Percentiles rank a stretch among this genome's conserved stretches.
Conservation (phyloP, 768 basidiomycete genomes). For the Amanita inopinata region DNA sequence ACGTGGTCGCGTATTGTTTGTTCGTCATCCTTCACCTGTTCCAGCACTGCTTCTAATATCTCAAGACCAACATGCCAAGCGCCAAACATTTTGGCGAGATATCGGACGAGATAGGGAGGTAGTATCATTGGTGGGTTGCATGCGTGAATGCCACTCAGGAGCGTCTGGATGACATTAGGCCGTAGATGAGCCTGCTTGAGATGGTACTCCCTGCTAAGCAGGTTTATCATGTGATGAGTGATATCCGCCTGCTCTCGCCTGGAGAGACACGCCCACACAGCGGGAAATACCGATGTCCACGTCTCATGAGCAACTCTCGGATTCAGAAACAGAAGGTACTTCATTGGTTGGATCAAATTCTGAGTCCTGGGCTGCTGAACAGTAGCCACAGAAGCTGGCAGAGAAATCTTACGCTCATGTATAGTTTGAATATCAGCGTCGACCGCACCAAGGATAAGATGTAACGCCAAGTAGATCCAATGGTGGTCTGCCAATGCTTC, state of each 20-base stretch:
- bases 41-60: conserved; percentile 73
- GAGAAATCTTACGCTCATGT: conserved; percentile 31
- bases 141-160: conserved; percentile 77
- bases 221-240: conserved; percentile 79
- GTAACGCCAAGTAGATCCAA: conserved; percentile 89
- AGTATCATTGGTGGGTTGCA: conserved; percentile 82
- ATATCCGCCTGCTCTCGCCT: conserved; percentile 83
- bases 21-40: conserved; percentile 74
- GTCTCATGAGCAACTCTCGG: conserved; percentile 65
- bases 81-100: conserved; percentile 90
- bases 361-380: conserved; percentile 36
- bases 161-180: conserved; percentile 87
- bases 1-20: conserved; percentile 70
- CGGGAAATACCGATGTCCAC: conserved; percentile 84
- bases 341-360: conserved; percentile 63
- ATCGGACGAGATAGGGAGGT: conserved; percentile 92
- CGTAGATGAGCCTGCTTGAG: conserved; percentile 79
- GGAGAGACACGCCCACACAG: conserved; percentile 77
- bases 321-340: conserved; percentile 78
- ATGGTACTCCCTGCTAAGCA: conserved; percentile 92
- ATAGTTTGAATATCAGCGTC: conserved; percentile 31
- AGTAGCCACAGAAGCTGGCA: conserved; percentile 18
- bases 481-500: conserved; percentile 85
- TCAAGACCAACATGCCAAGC: conserved; percentile 93
- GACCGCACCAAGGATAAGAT: conserved; percentile 68